These are phyloP conservation scores for Arachis monticola DNA, from an alignment of 331 rosid genomes.

Conservation along the genomic window DNA sequence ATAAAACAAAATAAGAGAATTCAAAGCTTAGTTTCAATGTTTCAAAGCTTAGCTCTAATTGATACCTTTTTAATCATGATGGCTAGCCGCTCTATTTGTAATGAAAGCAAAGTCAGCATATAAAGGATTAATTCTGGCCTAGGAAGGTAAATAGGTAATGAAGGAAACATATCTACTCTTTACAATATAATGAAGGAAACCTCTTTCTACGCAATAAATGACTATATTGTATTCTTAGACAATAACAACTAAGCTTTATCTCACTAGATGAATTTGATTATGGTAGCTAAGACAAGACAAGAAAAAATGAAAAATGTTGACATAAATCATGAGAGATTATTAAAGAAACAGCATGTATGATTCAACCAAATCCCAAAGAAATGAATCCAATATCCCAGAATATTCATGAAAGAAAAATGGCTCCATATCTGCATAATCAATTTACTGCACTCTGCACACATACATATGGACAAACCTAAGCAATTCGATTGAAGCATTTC, in stretches of 20 bases:
- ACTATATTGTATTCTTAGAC: no score
- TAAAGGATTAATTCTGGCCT: constrained; percentile 6
- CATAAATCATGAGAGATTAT: constrained; percentile 30
- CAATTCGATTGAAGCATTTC: background rate
- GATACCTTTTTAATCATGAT: no score
- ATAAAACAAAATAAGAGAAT: no score
- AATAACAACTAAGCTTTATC: no score
- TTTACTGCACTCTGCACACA: background rate
- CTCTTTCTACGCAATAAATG: background rate
- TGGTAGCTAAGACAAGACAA: no score
- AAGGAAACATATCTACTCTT: background rate
- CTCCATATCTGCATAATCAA: background rate
- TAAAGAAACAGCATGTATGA: constrained; percentile 15
- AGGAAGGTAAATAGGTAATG: background rate
- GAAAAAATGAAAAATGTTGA: background rate
- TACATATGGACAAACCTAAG: background rate
- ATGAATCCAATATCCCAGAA: constrained; percentile 2
- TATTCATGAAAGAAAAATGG: background rate
- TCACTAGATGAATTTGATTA: no score
- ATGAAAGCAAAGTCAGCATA: constrained; percentile 37
- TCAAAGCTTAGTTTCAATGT: no score
- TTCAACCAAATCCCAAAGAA: constrained; percentile 19
- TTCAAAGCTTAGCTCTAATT: no score
- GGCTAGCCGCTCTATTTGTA: constrained; percentile 73
- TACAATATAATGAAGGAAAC: constrained; percentile 21